Evolutionary conservation across 352 stramenopile species (phyloP).

Genomic region (Pythium pyrilobum): DNA sequence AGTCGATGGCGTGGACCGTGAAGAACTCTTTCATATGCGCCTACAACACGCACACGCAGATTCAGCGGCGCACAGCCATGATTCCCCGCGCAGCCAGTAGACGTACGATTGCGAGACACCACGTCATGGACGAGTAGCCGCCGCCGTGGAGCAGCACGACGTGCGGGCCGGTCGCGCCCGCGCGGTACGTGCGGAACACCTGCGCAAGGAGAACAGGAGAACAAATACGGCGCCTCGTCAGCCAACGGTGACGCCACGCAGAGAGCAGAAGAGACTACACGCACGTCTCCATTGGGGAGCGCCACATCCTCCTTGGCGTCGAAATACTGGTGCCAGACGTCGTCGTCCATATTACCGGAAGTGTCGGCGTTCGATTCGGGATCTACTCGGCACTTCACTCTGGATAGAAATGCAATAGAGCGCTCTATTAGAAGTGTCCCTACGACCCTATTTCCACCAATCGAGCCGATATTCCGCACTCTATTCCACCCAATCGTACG

Average conservation of each 20-base stretch:
- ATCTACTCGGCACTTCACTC: too few relatives aligned
- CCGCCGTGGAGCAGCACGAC: constrained; percentile 82
- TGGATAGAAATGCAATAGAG: too few relatives aligned
- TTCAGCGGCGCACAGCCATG: not conserved
- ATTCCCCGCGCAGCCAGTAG: not conserved
- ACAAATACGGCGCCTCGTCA: too few relatives aligned
- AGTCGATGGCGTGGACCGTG: constrained; percentile 78
- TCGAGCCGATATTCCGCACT: not conserved
- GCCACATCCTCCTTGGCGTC: constrained; percentile 58
- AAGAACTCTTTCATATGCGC: constrained; percentile 67
- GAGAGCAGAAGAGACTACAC: too few relatives aligned
- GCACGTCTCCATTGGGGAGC: constrained; percentile 61
- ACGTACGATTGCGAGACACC: constrained; percentile 66
- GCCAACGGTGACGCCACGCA: too few relatives aligned
- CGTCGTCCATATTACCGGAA: constrained; percentile 17
- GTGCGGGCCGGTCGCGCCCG: constrained; percentile 57
- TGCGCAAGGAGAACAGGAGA: constrained; percentile 19
- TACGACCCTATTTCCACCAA: constrained; percentile 12
- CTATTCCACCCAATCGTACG: too few relatives aligned
- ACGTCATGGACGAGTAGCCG: constrained; percentile 86
- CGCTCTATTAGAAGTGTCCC: constrained; percentile 2
- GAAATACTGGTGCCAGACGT: constrained; percentile 69
- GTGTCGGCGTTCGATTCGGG: not conserved
- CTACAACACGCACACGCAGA: constrained; percentile 20
- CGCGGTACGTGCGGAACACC: constrained; percentile 77